Conservation (phyloP, 371 early-diverging fungal genomes). For the Dinochytrium kinnereticum region DNA sequence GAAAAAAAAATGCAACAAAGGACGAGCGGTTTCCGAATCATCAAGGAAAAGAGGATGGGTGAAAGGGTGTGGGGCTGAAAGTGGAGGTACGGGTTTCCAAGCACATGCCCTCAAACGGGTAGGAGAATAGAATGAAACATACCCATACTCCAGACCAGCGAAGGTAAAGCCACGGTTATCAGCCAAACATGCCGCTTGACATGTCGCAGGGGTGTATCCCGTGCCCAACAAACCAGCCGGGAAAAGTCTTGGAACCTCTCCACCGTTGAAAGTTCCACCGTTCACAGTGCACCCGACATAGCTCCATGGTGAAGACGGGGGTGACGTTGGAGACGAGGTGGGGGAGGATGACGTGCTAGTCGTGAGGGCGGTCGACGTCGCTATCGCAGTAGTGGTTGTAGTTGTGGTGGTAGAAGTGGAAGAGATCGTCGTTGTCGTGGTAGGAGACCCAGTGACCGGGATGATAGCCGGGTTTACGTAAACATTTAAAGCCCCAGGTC, state of each 20-base stretch:
- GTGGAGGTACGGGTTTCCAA: too few species aligned
- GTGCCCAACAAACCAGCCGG: neutral
- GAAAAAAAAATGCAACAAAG: too few species aligned
- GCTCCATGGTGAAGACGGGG: neutral
- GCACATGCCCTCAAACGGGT: neutral
- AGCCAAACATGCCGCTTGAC: neutral
- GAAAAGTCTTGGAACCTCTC: neutral
- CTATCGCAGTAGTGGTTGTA: neutral
- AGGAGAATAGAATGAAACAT: neutral
- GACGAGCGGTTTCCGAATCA: too few species aligned
- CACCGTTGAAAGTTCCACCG: neutral
- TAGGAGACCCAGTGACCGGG: neutral
- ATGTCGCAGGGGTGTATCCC: constrained; percentile 3
- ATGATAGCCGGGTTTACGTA: neutral
- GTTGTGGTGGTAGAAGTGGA: neutral
- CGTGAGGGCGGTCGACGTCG: neutral
- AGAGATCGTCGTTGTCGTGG: neutral
- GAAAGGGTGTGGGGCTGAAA: too few species aligned
- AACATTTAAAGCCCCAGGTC: neutral
- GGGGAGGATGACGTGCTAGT: neutral
- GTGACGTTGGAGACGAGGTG: neutral
- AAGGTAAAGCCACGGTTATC: neutral
- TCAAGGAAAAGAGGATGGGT: too few species aligned
- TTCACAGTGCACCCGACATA: neutral
- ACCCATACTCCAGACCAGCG: constrained; percentile 1